Percentiles rank a stretch among this genome's conserved stretches.
Conservation (phyloP, 1,284 basidiomycete species). For the Sanguinoderma infundibulare region DNA sequence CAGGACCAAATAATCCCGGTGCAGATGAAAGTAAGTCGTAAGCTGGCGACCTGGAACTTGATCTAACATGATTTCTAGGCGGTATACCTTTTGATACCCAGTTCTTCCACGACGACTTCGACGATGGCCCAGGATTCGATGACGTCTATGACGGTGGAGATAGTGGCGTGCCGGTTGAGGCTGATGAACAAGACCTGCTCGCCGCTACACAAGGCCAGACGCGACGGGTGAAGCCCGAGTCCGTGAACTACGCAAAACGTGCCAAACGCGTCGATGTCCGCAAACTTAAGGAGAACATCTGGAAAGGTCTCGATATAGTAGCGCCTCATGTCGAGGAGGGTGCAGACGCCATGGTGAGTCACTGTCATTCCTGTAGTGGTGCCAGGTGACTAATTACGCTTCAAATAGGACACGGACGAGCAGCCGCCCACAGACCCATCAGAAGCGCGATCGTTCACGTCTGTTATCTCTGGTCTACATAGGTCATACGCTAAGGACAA, state of each 20-base stretch:
- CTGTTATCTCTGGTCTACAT: conserved; percentile 84
- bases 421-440: conserved; percentile 54
- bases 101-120: conserved; percentile 94
- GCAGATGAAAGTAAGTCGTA: conserved; percentile 62
- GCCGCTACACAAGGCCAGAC: conserved; percentile 82
- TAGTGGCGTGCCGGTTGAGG: conserved; percentile 49
- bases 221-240: conserved; percentile 84
- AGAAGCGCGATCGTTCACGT: conserved; percentile 80
- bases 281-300: conserved; percentile 97
- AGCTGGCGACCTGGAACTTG: no score
- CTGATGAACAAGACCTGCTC: conserved; percentile 85
- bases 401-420: conserved; percentile 57
- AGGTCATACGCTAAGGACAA: conserved; percentile 89
- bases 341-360: conserved; percentile 62
- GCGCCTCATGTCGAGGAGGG: conserved; percentile 45
- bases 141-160: conserved; percentile 68
- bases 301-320: conserved; percentile 86
- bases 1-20: conserved; percentile 56
- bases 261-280: conserved; percentile 98
- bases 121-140: conserved; percentile 80
- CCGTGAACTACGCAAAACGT: conserved; percentile 94
- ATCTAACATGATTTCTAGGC: background rate
- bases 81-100: conserved; percentile 86
- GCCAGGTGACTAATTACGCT: conserved; percentile 6
- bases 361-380: background rate